phyloP scores from a whole-genome alignment of 2,329 filamentous ascomycete genomes.

The Clarireedia sp. region DNA sequence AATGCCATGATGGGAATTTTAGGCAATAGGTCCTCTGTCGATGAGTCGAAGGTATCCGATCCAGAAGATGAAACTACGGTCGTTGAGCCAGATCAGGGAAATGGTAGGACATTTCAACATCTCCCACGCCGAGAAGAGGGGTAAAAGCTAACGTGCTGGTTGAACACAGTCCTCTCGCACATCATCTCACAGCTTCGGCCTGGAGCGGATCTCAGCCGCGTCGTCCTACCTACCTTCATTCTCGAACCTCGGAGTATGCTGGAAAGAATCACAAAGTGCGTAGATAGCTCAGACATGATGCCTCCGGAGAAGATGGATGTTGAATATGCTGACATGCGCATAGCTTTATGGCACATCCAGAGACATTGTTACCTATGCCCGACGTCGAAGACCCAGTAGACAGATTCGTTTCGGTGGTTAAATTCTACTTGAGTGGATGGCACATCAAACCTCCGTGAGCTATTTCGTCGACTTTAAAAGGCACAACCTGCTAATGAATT shows the following conservation, averaged over 20 bases:
- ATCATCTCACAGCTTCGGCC: slow-evolving; percentile 96
- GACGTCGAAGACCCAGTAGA: slow-evolving; percentile 80
- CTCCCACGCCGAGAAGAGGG: not conserved
- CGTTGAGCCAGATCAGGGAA: slow-evolving; percentile 88
- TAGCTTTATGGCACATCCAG: slow-evolving; percentile 99
- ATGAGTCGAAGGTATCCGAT: slow-evolving; percentile 26
- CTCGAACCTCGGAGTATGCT: slow-evolving; percentile 96
- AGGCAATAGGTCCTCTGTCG: slow-evolving; percentile 36
- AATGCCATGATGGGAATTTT: slow-evolving; percentile 3
- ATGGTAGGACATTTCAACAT: slow-evolving; percentile 51
- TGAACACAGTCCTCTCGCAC: slow-evolving; percentile 70
- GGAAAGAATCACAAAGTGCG: slow-evolving; percentile 95
- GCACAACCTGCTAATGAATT: not conserved
- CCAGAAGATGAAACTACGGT: slow-evolving; percentile 69
- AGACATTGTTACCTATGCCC: slow-evolving; percentile 84
- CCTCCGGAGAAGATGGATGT: not conserved
- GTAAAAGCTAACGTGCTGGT: slow-evolving; percentile 13
- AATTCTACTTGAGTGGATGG: slow-evolving; percentile 98
- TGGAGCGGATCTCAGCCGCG: slow-evolving; percentile 87
- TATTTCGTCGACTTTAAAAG: not conserved
- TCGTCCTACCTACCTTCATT: slow-evolving; percentile 95
- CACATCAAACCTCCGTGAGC: slow-evolving; percentile 92
- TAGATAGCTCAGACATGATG: slow-evolving; percentile 12
- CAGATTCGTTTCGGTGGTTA: slow-evolving; percentile 90
- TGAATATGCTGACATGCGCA: slow-evolving; percentile 3